Evolutionary conservation across 2,329 filamentous ascomycete genomes (phyloP).

Genomic region (Sclerotinia trifoliorum): DNA sequence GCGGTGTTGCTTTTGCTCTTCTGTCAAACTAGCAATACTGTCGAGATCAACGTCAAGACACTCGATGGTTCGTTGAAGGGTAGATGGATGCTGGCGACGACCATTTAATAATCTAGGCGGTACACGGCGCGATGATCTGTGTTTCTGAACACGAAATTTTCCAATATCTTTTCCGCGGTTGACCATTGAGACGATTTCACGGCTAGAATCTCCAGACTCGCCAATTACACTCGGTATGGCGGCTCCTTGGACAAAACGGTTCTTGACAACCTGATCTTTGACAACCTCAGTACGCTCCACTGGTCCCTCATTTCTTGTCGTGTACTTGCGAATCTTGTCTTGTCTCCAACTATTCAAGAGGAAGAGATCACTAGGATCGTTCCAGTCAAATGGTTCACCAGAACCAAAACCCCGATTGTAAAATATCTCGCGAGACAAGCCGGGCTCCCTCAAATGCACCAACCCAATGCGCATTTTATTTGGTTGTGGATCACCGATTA

Average conservation of each 20-base stretch:
- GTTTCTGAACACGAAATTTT: neutral
- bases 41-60: neutral
- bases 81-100: neutral
- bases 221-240: neutral
- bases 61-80: neutral
- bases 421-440: neutral
- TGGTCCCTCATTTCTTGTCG: neutral
- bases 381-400: slow-evolving; percentile 7
- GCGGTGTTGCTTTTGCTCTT: neutral
- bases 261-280: neutral
- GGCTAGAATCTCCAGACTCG: no score
- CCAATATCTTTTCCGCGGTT: neutral
- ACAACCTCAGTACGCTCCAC: rapidly evolving
- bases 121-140: neutral
- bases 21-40: neutral
- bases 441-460: neutral
- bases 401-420: neutral
- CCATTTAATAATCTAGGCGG: neutral
- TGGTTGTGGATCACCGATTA: neutral
- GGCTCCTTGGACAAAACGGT: no score
- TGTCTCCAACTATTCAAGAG: slow-evolving; percentile 5
- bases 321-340: neutral
- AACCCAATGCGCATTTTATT: slow-evolving; percentile 6
- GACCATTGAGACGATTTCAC: neutral
- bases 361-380: neutral